Evolutionary conservation across 2,329 filamentous ascomycete species (phyloP).

Genomic region (Massarina eburnea): DNA sequence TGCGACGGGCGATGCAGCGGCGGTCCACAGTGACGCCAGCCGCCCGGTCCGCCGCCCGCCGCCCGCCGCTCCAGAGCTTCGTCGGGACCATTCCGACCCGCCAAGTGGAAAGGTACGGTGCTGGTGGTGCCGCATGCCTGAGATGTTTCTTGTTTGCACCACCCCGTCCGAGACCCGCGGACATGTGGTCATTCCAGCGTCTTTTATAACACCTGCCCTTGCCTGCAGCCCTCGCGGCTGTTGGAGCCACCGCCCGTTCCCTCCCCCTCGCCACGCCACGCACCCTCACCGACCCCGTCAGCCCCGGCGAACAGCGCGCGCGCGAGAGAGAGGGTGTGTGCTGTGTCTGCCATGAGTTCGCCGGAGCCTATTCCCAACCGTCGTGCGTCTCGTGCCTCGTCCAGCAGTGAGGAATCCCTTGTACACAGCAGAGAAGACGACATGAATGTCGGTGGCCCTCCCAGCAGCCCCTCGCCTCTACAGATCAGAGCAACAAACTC

Average conservation of each 20-base stretch:
- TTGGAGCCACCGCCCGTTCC: constrained; percentile 3
- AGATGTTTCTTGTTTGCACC: constrained; percentile 25
- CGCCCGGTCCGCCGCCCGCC: background rate
- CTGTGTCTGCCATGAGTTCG: constrained; percentile 33
- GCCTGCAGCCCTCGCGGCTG: constrained; percentile 11
- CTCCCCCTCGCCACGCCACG: constrained; percentile 6
- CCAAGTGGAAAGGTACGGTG: too few relatives aligned
- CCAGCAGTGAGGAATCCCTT: constrained; percentile 28
- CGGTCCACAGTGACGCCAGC: background rate
- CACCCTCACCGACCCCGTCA: constrained; percentile 1
- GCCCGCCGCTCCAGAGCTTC: background rate
- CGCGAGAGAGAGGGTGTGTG: background rate
- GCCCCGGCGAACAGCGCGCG: background rate
- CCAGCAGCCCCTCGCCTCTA: constrained; percentile 40
- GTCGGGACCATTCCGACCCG: background rate
- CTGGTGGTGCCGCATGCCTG: constrained; percentile 1
- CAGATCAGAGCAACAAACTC: constrained; percentile 43
- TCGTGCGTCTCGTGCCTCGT: constrained; percentile 36
- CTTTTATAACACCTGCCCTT: constrained; percentile 8
- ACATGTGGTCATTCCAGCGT: constrained; percentile 24
- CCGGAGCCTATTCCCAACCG: constrained; percentile 40
- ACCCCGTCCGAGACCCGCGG: constrained; percentile 13
- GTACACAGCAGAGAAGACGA: constrained; percentile 19
- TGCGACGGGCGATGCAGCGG: constrained; percentile 1
- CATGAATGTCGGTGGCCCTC: constrained; percentile 42